A percentile compares a stretch with the other conserved stretches of the same genome.
Conservation (phyloP, 2,329 filamentous ascomycete species). For the Didymella segeticola region DNA sequence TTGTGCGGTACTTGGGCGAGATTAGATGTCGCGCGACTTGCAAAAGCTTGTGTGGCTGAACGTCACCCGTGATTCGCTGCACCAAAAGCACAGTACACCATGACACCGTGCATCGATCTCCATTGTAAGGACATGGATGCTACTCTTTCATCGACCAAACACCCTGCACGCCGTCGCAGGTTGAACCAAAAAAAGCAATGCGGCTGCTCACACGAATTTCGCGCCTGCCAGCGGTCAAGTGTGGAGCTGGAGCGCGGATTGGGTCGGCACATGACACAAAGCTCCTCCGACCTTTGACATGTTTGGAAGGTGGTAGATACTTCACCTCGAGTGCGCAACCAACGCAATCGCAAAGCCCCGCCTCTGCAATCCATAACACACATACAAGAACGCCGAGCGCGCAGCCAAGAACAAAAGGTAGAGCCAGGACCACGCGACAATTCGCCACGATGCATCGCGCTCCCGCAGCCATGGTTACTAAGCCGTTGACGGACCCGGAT, state of each 20-base stretch:
- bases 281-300: slow-evolving; percentile 15
- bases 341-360: slow-evolving; percentile 13
- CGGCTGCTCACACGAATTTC: slow-evolving; percentile 8
- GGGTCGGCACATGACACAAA: slow-evolving; percentile 15
- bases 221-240: slow-evolving; percentile 12
- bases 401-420: slow-evolving; percentile 10
- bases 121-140: not conserved
- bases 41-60: slow-evolving; percentile 1
- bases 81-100: not conserved
- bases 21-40: not conserved
- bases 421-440: not conserved
- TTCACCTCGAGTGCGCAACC: slow-evolving; percentile 10
- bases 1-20: not conserved
- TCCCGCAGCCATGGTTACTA: slow-evolving; percentile 43
- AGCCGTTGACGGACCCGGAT: slow-evolving; percentile 47
- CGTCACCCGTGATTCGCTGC: not conserved
- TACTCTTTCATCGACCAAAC: not conserved
- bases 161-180: not conserved
- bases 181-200: slow-evolving; percentile 4
- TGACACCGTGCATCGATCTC: slow-evolving; percentile 9
- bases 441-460: slow-evolving; percentile 31
- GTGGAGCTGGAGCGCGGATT: slow-evolving; percentile 17
- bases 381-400: slow-evolving; percentile 14
- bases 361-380: not conserved
- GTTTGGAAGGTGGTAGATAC: slow-evolving; percentile 19